These are phyloP conservation scores for Lasiosphaeria hispida DNA, from an alignment of 495 filamentous ascomycete genomes.

Conservation along the genomic window DNA sequence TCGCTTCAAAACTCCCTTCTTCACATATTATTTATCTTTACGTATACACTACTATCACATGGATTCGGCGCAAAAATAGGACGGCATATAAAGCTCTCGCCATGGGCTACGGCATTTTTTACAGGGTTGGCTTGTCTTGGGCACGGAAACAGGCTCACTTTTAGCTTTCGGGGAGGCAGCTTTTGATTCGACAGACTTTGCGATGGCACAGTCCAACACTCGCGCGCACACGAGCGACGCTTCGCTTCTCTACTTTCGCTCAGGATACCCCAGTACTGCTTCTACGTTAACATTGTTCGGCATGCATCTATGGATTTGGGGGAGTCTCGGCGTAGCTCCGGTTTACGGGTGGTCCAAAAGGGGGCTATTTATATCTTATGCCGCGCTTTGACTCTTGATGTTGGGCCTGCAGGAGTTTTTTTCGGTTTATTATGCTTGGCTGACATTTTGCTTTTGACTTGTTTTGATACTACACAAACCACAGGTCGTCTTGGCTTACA, in stretches of 20 bases:
- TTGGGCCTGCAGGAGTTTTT: neutral
- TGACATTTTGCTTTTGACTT: no score
- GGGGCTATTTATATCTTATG: neutral
- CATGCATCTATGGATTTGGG: conserved; percentile 7
- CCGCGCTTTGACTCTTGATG: no score
- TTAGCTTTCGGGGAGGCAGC: conserved; percentile 1
- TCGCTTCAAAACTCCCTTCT: neutral
- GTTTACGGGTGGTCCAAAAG: neutral
- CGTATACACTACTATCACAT: neutral
- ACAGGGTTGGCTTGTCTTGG: conserved; percentile 9
- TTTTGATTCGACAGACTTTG: neutral
- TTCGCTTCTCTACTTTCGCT: conserved; percentile 20
- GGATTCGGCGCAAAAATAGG: conserved; percentile 10
- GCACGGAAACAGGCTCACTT: conserved; percentile 7
- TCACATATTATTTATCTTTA: neutral
- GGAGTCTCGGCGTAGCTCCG: conserved; percentile 2
- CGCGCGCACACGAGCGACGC: neutral
- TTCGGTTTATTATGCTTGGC: neutral
- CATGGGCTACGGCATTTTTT: neutral
- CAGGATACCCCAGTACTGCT: conserved; percentile 18
- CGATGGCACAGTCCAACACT: conserved; percentile 10
- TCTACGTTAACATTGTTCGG: neutral
- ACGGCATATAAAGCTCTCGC: conserved; percentile 7
- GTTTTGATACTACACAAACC: no score
- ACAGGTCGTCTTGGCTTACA: no score